Base-by-base conservation (phyloP, 2,329 filamentous ascomycete genomes). In the Paracoccidioides brasiliensis region DNA sequence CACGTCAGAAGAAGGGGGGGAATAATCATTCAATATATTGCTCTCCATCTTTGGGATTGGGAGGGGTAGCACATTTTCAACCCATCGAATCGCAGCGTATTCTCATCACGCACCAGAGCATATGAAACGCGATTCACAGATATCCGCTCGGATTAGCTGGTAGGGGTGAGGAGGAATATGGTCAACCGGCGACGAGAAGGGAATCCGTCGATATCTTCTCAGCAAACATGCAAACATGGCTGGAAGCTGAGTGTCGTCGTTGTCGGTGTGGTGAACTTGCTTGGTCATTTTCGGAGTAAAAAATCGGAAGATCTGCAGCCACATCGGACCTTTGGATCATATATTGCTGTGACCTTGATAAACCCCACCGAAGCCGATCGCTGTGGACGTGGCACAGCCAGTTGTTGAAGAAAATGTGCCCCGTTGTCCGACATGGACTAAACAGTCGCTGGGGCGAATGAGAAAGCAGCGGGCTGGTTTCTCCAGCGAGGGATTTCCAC, bases 241-340 rank as follows among this genome's bases (percentile, higher is more conserved):
- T 28, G 22, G 33, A 35, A 51, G 14, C 30, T 41, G 49, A 22
- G n/a, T 22, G 45, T 3, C 32, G n/a, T 49, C 22, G 45, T 5
- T 49, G 33, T 28, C 32, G 44, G 14, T 42, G 14, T 14, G 22
- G 35, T 41, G 22, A 30, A 32, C 6, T 6, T 52, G 15, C 15
- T 41, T 41, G 37, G 49, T 12, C 49, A 5, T 10, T 5, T 41
- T n/a, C n/a, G n/a, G n/a, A n/a, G 28, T 9, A 53, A 22, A 22
- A 22, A 41, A 53, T 53, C 41, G 38, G 51, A 38, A 33, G 51
- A 53, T 53, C 51, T 53, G 30, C 51, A 45, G 51, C 41, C 40
- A 53, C 51, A 53, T 45, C 51, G 40, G 9, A 8, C n/a, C 6
- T 30, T 22, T 22, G 22, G 9, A 49, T 30, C 46, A 37, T 52